Evolutionary conservation across 108 stramenopile species (phyloP).

Genomic region (Schizochytrium sp.): DNA sequence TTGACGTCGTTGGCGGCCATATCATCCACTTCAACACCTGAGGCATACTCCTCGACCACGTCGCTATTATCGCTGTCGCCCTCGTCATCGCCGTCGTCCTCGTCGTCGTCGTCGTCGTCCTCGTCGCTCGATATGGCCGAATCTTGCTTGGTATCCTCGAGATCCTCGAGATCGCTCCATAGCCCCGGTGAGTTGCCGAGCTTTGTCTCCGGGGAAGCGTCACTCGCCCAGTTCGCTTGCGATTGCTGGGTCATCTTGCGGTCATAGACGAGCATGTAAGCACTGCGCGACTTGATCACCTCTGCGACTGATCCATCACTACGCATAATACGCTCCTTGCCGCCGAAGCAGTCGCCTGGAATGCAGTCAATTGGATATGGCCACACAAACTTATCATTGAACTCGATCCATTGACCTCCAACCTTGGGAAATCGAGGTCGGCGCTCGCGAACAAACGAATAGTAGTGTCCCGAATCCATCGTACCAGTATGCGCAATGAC

Average conservation of each 20-base stretch:
- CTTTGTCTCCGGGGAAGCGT: not conserved
- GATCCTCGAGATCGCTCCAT: not conserved
- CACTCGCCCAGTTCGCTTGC: not conserved
- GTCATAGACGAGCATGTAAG: not conserved
- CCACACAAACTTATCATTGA: slow-evolving; percentile 38
- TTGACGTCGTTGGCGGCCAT: no score
- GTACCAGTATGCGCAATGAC: slow-evolving; percentile 47
- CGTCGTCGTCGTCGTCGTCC: not conserved
- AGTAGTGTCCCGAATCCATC: slow-evolving; percentile 47
- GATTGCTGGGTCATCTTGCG: not conserved
- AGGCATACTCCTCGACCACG: no score
- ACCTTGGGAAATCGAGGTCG: not conserved
- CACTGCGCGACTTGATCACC: not conserved
- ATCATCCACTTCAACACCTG: no score
- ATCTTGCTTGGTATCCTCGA: not conserved
- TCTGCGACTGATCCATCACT: not conserved
- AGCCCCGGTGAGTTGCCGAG: not conserved
- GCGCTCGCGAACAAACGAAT: slow-evolving; percentile 34
- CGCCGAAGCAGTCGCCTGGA: slow-evolving; percentile 30
- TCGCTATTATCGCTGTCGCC: not conserved
- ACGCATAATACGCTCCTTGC: not conserved
- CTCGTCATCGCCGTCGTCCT: not conserved
- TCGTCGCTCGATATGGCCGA: not conserved
- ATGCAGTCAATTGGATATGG: slow-evolving; percentile 17
- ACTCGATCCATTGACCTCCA: slow-evolving; percentile 33